These are phyloP conservation scores for Suillus placidus DNA, from an alignment of 768 basidiomycete genomes.

Conservation along the genomic window DNA sequence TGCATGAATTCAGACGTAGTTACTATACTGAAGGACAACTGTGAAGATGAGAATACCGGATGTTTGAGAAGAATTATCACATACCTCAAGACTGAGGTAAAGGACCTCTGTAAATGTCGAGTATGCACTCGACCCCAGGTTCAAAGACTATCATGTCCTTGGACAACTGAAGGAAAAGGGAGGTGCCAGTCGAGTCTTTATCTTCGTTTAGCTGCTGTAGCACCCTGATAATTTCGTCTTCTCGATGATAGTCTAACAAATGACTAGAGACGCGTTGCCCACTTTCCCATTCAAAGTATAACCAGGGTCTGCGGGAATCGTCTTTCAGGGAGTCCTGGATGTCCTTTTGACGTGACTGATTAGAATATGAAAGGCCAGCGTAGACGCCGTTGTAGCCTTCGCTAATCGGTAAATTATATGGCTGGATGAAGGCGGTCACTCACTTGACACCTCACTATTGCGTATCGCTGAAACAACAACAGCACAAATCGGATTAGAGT, in stretches of 20 bases:
- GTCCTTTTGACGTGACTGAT: neutral
- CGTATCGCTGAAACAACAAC: neutral
- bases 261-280: neutral
- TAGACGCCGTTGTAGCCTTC: accelerated
- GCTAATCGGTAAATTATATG: neutral
- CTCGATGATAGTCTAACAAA: conserved; percentile 2
- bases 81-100: neutral
- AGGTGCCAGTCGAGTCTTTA: too few species aligned
- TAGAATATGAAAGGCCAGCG: neutral
- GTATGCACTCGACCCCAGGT: too few species aligned
- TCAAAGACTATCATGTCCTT: neutral
- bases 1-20: too few species aligned
- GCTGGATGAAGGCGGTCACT: neutral
- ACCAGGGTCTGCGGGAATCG: neutral
- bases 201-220: neutral
- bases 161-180: neutral
- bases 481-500: neutral
- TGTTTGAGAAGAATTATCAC: neutral
- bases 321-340: neutral
- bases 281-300: neutral
- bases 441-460: neutral
- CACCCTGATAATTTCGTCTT: neutral
- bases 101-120: neutral
- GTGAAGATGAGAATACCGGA: neutral
- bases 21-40: too few species aligned